phyloP scores from a whole-genome alignment of 2,329 filamentous ascomycete species.

The Furcasterigmium furcatum region DNA sequence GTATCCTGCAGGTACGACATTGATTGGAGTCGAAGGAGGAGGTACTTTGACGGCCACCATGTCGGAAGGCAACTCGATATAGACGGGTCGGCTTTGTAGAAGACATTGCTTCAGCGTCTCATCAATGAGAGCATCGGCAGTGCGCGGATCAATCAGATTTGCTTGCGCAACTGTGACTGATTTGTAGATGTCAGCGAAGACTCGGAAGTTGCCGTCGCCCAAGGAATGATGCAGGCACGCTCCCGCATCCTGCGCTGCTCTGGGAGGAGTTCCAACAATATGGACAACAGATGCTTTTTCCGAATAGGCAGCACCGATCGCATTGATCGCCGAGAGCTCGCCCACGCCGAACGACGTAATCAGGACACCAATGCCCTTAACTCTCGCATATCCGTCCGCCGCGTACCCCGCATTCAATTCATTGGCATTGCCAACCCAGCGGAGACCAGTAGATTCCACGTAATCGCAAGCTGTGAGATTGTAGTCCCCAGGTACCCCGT shows the following conservation, averaged over 20 bases:
- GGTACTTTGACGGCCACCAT: slow-evolving; percentile 32
- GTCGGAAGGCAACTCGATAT: slow-evolving; percentile 53
- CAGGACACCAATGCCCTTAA: slow-evolving; percentile 45
- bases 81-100: slow-evolving; percentile 51
- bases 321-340: slow-evolving; percentile 54
- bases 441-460: slow-evolving; percentile 29
- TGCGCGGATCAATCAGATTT: slow-evolving; percentile 37
- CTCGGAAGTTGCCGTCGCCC: slow-evolving; percentile 45
- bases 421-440: slow-evolving; percentile 51
- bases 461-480: slow-evolving; percentile 33
- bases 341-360: slow-evolving; percentile 61
- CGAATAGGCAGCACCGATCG: slow-evolving; percentile 54
- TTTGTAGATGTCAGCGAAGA: slow-evolving; percentile 45
- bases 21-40: background rate
- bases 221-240: slow-evolving; percentile 50
- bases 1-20: background rate
- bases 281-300: slow-evolving; percentile 55
- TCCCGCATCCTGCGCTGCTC: slow-evolving; percentile 37
- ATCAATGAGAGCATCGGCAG: slow-evolving; percentile 48
- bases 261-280: slow-evolving; percentile 50
- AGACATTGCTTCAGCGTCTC: slow-evolving; percentile 44
- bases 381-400: slow-evolving; percentile 54
- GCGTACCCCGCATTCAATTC: slow-evolving; percentile 57
- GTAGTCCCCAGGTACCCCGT: slow-evolving; percentile 45
- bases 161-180: slow-evolving; percentile 47